A percentile compares a stretch with the other conserved stretches of the same genome.
phyloP scores from a whole-genome alignment of 2,329 filamentous ascomycete genomes.

The Pseudohalonectria lignicola region DNA sequence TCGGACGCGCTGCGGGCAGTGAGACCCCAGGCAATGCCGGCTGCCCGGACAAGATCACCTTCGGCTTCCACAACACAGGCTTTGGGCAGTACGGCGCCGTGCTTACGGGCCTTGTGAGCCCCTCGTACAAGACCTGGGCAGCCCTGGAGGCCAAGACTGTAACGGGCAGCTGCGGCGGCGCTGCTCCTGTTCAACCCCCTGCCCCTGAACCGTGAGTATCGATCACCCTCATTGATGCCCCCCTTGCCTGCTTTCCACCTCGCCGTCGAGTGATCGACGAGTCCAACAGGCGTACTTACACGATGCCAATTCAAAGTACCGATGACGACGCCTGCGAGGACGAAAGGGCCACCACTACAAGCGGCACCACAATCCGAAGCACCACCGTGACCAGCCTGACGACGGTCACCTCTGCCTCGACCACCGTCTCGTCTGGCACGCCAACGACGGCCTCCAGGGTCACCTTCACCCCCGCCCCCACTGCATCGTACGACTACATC shows the following conservation, averaged over 20 bases:
- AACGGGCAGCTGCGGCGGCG: conserved; percentile 20
- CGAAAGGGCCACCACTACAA: conserved; percentile 5
- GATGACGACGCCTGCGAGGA: conserved; percentile 5
- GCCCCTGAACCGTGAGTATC: background rate
- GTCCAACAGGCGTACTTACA: no score
- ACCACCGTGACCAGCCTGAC: background rate
- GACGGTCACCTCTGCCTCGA: conserved; percentile 3
- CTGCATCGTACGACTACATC: conserved; percentile 46
- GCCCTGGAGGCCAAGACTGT: conserved; percentile 29
- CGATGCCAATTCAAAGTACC: background rate
- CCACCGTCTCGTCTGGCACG: conserved; percentile 11
- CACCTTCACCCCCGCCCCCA: conserved; percentile 3
- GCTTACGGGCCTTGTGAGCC: conserved; percentile 24
- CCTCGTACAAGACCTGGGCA: conserved; percentile 30
- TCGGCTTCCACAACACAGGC: conserved; percentile 42
- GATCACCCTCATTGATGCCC: no score
- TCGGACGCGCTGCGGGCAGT: conserved; percentile 46
- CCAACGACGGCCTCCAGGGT: background rate
- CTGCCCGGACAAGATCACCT: conserved; percentile 30
- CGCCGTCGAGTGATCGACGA: no score
- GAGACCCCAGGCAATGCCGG: conserved; percentile 26
- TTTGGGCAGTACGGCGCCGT: conserved; percentile 40
- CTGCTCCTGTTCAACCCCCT: conserved; percentile 10
- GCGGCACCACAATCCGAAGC: background rate
- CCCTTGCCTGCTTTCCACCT: no score